Base-by-base conservation (phyloP, 257 asterid genomes). In the Anisodus tanguticus region DNA sequence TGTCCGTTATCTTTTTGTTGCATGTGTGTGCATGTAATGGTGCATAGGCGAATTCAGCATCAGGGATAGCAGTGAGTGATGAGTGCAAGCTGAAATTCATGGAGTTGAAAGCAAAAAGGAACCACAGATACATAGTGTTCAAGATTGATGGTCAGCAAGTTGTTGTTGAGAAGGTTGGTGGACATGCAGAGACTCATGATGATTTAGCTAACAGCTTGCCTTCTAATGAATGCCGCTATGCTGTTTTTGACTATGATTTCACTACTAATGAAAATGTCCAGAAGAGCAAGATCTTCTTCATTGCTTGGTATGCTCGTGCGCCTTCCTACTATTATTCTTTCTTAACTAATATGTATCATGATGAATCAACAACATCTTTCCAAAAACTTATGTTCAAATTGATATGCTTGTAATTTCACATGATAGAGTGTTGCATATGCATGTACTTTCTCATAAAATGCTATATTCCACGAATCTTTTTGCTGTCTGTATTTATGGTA, bases 271-370 rank as follows among this genome's bases (percentile, higher is more conserved):
- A 92, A 51, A 91, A 92, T 86, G 87, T 90, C 87, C 97, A 83
- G 86, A 92, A 92, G 64, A 92, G 95, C 96, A 93, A 90, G 92
- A 92, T 91, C 87, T 89, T 91, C 85, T 92, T 92, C 88, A 82
- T 92, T 43, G 94, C 95, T 45, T 91, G 94, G 93, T 91, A 86
- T 83, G 54, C 6, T 4, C 45, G 5, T 3, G 45, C 45, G 4
- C 6, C 45, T 54, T 31, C 11, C 53, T 47, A 47, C 57, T 51
- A 51, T 9, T 8, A 10, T 51, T 51, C 6, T 41, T 41, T 41
- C 45, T 41, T 41, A 31, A 41, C 45, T 41, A 41, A 41, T 41
- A 3, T 6, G 5, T 41, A 5, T 41, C 45, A 41, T 41, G 45
- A 41, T 41, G 45, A 41, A 41, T 41, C 45, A 41, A 3, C 45